Conservation (phyloP, 2,329 filamentous ascomycete genomes). For the Fusarium begoniae region DNA sequence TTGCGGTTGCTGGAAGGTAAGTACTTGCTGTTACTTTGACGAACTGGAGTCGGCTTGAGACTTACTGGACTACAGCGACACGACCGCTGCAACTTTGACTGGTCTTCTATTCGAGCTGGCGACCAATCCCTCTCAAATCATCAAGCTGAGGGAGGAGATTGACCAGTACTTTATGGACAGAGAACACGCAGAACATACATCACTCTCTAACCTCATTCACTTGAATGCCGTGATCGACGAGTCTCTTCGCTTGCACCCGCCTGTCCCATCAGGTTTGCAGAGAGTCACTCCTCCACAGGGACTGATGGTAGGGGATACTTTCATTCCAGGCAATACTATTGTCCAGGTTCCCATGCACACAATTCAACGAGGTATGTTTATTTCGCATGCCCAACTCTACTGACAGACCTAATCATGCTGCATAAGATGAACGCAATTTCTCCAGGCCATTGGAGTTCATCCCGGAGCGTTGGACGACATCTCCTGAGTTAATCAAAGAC, state of each 20-base stretch:
- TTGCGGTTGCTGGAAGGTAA: constrained; percentile 47
- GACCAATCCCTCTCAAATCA: constrained; percentile 39
- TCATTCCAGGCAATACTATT: constrained; percentile 29
- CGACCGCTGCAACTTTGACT: constrained; percentile 48
- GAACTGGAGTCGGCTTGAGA: neutral
- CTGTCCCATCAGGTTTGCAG: constrained; percentile 48
- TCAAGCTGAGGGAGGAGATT: constrained; percentile 49
- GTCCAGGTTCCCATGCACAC: constrained; percentile 33
- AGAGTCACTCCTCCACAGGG: constrained; percentile 52
- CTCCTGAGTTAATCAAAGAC: constrained; percentile 46
- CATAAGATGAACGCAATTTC: constrained; percentile 41
- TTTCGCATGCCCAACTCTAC: too few relatives aligned
- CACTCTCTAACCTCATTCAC: constrained; percentile 38
- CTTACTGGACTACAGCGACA: constrained; percentile 42
- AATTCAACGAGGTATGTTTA: constrained; percentile 48
- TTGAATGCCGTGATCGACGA: constrained; percentile 54
- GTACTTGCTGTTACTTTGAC: neutral
- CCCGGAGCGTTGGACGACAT: constrained; percentile 50
- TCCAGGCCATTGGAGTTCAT: constrained; percentile 45
- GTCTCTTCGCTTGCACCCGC: constrained; percentile 49
- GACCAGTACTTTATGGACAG: constrained; percentile 23
- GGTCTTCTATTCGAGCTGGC: constrained; percentile 49
- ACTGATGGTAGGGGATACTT: constrained; percentile 25
- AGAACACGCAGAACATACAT: constrained; percentile 22
- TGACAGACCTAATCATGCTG: neutral